These are phyloP conservation scores for Sapria himalayana DNA, from an alignment of 345 rosid genomes.

Conservation along the genomic window DNA sequence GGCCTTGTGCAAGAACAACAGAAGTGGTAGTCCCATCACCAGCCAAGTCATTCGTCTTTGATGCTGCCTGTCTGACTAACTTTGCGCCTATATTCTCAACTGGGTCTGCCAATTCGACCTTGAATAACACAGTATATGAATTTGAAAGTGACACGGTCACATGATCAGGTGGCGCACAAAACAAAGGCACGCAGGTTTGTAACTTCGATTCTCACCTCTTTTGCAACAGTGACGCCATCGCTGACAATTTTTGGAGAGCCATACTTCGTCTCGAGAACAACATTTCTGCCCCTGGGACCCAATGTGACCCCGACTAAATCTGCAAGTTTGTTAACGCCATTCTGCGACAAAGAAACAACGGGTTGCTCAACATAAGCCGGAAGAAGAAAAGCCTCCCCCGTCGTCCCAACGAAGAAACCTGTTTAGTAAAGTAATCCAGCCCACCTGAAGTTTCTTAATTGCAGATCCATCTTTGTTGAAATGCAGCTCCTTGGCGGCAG, in stretches of 20 bases:
- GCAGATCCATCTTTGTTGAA: slow-evolving; percentile 92
- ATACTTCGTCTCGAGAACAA: slow-evolving; percentile 95
- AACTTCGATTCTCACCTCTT: slow-evolving; percentile 80
- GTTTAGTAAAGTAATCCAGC: slow-evolving; percentile 4
- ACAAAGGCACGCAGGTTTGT: background rate
- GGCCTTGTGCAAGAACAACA: slow-evolving; percentile 96
- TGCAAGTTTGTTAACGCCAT: slow-evolving; percentile 95
- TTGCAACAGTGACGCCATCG: slow-evolving; percentile 95
- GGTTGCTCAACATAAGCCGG: background rate
- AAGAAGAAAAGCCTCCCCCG: slow-evolving; percentile 1
- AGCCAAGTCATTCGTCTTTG: slow-evolving; percentile 94
- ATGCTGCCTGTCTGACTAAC: slow-evolving; percentile 93
- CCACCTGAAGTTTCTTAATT: slow-evolving; percentile 73
- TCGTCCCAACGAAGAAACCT: background rate
- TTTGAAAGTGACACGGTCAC: background rate
- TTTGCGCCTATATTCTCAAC: slow-evolving; percentile 98
- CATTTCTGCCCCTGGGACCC: slow-evolving; percentile 93
- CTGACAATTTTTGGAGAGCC: slow-evolving; percentile 96
- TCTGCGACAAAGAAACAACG: slow-evolving; percentile 18
- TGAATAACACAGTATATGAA: background rate
- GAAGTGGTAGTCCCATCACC: slow-evolving; percentile 98
- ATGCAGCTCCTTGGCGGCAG: slow-evolving; percentile 74
- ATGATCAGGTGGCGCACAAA: background rate
- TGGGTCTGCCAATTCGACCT: slow-evolving; percentile 97
- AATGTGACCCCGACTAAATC: slow-evolving; percentile 94